phyloP scores from a whole-genome alignment of 2,329 filamentous ascomycete species.

The Ophiostoma ulmi region DNA sequence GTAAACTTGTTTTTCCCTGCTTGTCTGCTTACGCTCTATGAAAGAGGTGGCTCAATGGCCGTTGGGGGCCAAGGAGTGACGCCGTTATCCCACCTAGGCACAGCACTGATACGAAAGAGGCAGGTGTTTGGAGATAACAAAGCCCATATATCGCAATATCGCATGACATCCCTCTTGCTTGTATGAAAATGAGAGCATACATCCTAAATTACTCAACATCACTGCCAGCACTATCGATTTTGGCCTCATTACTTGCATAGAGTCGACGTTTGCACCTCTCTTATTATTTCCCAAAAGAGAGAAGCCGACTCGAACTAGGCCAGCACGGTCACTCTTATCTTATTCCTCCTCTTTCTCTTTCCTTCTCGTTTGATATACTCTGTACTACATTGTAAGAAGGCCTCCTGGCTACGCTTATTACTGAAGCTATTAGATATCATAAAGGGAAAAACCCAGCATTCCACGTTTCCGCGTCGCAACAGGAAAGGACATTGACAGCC shows the following conservation, averaged over 20 bases:
- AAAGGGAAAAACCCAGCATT: not conserved
- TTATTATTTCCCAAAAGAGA: not conserved
- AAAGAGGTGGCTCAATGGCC: not conserved
- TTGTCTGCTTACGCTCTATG: not conserved
- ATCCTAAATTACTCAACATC: not conserved
- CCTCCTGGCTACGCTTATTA: not conserved
- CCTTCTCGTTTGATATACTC: not conserved
- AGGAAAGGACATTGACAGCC: not conserved
- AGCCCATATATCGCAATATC: not conserved
- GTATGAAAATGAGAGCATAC: too few species aligned
- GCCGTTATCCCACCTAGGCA: not conserved
- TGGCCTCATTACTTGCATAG: not conserved
- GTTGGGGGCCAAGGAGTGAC: slow-evolving; percentile 2
- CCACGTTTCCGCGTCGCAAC: not conserved
- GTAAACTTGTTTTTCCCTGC: not conserved
- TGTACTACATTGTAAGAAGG: not conserved
- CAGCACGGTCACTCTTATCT: not conserved
- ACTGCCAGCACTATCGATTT: slow-evolving; percentile 3
- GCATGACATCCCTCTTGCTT: not conserved
- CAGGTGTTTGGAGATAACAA: not conserved
- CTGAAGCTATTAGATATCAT: not conserved
- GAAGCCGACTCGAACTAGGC: not conserved
- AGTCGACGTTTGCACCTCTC: not conserved
- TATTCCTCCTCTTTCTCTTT: not conserved
- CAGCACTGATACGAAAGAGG: not conserved